These are phyloP conservation scores for Babesia ovis DNA, from an alignment of 169 alveolate species.

Conservation along the genomic window DNA sequence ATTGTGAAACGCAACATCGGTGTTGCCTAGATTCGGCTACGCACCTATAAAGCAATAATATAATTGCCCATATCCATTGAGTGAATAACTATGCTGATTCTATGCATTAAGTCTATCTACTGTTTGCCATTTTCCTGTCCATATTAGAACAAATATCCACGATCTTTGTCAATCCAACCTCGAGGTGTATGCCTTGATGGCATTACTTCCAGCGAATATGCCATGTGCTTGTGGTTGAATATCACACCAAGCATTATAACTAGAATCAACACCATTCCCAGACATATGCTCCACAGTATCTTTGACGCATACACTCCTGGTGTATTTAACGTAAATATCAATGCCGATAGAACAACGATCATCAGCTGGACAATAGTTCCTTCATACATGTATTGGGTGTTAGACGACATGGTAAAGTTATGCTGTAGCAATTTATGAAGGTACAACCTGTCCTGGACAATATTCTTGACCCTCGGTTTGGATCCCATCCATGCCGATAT, in stretches of 20 bases:
- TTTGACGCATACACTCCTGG: not conserved
- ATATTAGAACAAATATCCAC: not conserved
- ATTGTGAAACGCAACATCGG: too few relatives aligned
- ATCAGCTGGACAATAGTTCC: not conserved
- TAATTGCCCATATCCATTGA: too few relatives aligned
- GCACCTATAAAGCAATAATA: too few relatives aligned
- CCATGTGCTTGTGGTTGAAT: not conserved
- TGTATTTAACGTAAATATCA: not conserved
- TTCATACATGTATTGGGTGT: slow-evolving; percentile 6
- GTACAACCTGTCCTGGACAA: too few relatives aligned
- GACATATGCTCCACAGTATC: too few relatives aligned
- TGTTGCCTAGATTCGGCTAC: too few relatives aligned
- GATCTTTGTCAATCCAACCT: slow-evolving; percentile 8
- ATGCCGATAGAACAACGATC: not conserved
- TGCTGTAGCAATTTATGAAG: not conserved
- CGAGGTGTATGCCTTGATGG: not conserved
- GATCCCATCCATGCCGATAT: too few relatives aligned
- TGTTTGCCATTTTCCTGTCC: too few relatives aligned
- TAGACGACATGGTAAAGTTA: not conserved
- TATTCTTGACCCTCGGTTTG: too few relatives aligned
- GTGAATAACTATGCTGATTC: too few relatives aligned
- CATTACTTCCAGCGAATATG: not conserved
- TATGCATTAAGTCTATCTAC: too few relatives aligned
- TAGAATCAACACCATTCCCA: not conserved
- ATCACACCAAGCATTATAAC: not conserved